Conservation (phyloP, 352 stramenopile species). For the Pythium aristosporum region DNA sequence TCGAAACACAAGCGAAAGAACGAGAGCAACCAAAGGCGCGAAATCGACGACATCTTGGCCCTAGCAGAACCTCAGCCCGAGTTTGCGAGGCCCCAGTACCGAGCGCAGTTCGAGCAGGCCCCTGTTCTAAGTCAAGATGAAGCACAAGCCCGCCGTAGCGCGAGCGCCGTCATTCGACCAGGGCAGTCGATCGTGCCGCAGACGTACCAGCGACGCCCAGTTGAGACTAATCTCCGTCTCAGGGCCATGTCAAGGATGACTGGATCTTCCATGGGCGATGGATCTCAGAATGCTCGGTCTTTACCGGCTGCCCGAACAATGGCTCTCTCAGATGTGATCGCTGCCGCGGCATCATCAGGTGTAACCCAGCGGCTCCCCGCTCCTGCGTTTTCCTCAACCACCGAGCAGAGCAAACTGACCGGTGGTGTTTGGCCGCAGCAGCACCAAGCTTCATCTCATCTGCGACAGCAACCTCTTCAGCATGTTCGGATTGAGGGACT, state of each 20-base stretch:
- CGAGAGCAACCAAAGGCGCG: not conserved
- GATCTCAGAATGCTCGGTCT: not conserved
- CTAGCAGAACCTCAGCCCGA: slow-evolving; percentile 1
- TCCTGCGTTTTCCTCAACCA: not conserved
- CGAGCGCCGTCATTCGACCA: slow-evolving; percentile 23
- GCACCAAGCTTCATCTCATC: not conserved
- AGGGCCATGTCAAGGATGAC: not conserved
- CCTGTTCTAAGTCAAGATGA: not conserved
- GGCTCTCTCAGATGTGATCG: not conserved
- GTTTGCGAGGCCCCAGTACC: slow-evolving; percentile 1
- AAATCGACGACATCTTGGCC: slow-evolving; percentile 6
- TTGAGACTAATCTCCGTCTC: slow-evolving; percentile 12
- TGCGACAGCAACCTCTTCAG: not conserved
- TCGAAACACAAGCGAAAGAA: slow-evolving; percentile 1
- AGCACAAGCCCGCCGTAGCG: slow-evolving; percentile 1
- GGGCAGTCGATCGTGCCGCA: slow-evolving; percentile 25
- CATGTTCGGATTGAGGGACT: not conserved
- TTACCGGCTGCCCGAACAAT: slow-evolving; percentile 1
- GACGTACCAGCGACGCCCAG: slow-evolving; percentile 12
- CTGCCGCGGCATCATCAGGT: not conserved
- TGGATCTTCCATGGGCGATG: not conserved
- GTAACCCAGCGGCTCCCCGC: not conserved
- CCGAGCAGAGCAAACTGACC: not conserved
- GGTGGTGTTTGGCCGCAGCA: not conserved
- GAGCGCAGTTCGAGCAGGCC: not conserved